A percentile compares a stretch with the other conserved stretches of the same genome.
These are phyloP conservation scores for Fusarium sp. DNA, from an alignment of 2,329 filamentous ascomycete species.

Conservation along the genomic window DNA sequence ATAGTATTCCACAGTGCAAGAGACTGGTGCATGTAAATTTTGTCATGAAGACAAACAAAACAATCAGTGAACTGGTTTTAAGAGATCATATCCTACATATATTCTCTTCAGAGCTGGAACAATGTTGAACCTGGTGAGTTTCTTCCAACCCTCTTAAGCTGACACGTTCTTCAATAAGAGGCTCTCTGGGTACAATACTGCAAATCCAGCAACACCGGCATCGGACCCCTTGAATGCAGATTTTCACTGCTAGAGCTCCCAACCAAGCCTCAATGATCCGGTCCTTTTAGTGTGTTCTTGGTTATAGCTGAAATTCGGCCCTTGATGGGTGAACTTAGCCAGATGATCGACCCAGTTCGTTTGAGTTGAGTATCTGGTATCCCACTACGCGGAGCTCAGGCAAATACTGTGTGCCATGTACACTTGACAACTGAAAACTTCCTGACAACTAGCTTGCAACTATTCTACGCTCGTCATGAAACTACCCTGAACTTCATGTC, in stretches of 20 bases:
- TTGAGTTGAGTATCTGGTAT: neutral
- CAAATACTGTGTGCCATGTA: neutral
- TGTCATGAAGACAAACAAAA: neutral
- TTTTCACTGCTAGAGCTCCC: too few species aligned
- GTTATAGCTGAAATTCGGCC: too few species aligned
- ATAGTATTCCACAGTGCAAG: neutral
- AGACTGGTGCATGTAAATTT: too few species aligned
- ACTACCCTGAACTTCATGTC: neutral
- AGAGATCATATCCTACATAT: neutral
- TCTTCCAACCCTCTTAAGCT: too few species aligned
- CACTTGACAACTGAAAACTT: neutral
- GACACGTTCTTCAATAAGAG: too few species aligned
- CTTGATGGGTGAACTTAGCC: too few species aligned
- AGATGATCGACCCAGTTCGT: neutral
- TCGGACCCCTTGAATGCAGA: too few species aligned
- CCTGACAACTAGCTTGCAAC: neutral
- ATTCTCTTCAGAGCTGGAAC: neutral
- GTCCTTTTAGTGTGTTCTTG: too few species aligned
- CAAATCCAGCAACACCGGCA: too few species aligned
- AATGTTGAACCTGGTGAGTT: neutral
- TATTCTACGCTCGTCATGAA: neutral
- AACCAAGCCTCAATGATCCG: too few species aligned
- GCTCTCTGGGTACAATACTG: too few species aligned
- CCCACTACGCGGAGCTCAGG: neutral
- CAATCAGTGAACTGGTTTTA: neutral